These are phyloP conservation scores for Glycine soja DNA, from an alignment of 306 rosid species.

Conservation along the genomic window DNA sequence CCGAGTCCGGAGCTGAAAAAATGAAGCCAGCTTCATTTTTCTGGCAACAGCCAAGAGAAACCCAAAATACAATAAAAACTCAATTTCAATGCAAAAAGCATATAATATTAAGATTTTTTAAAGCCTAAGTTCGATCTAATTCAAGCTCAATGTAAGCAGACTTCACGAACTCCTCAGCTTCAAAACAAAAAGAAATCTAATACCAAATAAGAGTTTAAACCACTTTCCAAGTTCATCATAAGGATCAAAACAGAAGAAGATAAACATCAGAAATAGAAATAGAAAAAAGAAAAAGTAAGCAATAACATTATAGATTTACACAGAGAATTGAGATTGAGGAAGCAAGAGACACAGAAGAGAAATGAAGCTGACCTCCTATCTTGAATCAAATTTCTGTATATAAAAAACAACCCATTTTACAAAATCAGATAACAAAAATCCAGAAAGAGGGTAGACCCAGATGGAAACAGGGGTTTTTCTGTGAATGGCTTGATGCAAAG, in stretches of 20 bases:
- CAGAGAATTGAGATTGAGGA: slow-evolving; percentile 32
- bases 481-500: slow-evolving; percentile 37
- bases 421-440: slow-evolving; percentile 48
- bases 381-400: slow-evolving; percentile 45
- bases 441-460: slow-evolving; percentile 41
- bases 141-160: slow-evolving; percentile 39
- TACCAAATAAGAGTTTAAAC: not conserved
- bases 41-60: slow-evolving; percentile 14
- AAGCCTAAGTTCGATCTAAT: slow-evolving; percentile 39
- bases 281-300: not conserved
- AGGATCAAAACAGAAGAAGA: slow-evolving; percentile 38
- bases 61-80: slow-evolving; percentile 36
- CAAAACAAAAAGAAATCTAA: slow-evolving; percentile 17
- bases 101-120: slow-evolving; percentile 8
- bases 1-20: slow-evolving; percentile 28
- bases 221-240: not conserved
- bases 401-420: slow-evolving; percentile 44
- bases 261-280: slow-evolving; percentile 19
- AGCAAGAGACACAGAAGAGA: slow-evolving; percentile 41
- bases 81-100: slow-evolving; percentile 40
- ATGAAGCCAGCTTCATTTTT: too few relatives aligned
- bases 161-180: slow-evolving; percentile 30
- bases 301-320: slow-evolving; percentile 18
- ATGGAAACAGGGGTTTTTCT: slow-evolving; percentile 44
- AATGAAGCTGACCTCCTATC: slow-evolving; percentile 55